These are phyloP conservation scores for Condylostoma magnum DNA, from an alignment of 169 alveolate genomes.

Conservation along the genomic window DNA sequence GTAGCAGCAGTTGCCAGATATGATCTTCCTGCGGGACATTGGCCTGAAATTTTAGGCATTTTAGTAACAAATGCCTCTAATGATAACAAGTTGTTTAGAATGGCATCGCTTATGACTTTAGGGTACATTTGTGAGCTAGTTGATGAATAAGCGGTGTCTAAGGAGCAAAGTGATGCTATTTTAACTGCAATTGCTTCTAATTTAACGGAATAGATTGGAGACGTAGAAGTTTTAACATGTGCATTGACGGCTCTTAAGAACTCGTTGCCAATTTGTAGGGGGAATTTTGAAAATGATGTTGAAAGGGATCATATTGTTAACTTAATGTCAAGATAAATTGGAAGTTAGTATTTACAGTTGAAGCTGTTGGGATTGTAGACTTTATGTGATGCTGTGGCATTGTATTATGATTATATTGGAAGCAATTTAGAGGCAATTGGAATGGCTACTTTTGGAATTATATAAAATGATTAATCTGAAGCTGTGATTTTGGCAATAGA, in stretches of 20 bases:
- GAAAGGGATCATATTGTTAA: constrained; percentile 45
- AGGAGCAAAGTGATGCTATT: neutral
- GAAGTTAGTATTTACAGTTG: too few relatives aligned
- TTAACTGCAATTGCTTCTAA: neutral
- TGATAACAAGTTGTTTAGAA: constrained; percentile 11
- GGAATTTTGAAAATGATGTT: constrained; percentile 33
- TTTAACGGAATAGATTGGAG: neutral
- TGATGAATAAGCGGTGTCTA: neutral
- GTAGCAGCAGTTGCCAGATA: constrained; percentile 40
- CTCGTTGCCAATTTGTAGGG: constrained; percentile 39
- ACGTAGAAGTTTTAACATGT: constrained; percentile 6
- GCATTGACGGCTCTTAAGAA: constrained; percentile 43
- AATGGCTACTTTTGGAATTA: constrained; percentile 31
- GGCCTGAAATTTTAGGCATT: constrained; percentile 44
- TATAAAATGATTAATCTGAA: constrained; percentile 25
- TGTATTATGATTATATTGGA: constrained; percentile 35
- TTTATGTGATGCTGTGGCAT: constrained; percentile 40
- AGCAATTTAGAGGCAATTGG: constrained; percentile 17
- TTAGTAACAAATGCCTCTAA: constrained; percentile 37
- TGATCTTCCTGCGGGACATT: constrained; percentile 49
- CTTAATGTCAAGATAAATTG: too few relatives aligned
- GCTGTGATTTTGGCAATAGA: constrained; percentile 47
- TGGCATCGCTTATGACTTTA: constrained; percentile 47
- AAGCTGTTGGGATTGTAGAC: constrained; percentile 28
- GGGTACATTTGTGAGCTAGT: constrained; percentile 62